Conservation (phyloP, 768 basidiomycete genomes). For the Rhizopogon salebrosus region DNA sequence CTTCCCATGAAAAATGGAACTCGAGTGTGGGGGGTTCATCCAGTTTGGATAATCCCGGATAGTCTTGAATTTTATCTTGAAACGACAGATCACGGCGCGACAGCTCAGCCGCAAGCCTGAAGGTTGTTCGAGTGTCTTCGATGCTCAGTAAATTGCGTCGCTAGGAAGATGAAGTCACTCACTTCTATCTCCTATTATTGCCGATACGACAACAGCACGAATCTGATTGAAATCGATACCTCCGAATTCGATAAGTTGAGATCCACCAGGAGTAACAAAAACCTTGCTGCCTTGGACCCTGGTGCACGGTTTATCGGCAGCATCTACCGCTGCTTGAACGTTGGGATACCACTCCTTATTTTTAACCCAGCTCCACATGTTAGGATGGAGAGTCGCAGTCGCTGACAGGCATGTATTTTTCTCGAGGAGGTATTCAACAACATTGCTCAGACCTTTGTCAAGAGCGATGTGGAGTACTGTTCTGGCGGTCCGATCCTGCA, state of each 20-base stretch:
- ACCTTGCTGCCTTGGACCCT: not conserved
- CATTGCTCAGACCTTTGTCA: not conserved
- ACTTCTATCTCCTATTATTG: not conserved
- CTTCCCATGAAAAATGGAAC: not conserved
- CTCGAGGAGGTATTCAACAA: not conserved
- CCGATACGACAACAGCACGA: not conserved
- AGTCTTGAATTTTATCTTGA: not conserved
- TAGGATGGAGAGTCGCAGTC: not conserved
- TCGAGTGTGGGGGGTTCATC: not conserved
- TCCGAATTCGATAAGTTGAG: not conserved
- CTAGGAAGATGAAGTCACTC: not conserved
- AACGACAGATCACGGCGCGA: not conserved
- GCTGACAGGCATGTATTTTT: not conserved
- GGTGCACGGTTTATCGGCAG: not conserved
- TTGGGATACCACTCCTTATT: not conserved
- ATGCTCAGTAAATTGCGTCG: not conserved
- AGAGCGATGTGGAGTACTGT: not conserved
- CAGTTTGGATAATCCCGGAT: too few relatives aligned
- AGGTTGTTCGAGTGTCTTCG: not conserved
- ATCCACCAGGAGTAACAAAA: not conserved
- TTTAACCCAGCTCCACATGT: not conserved
- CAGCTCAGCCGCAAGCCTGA: not conserved
- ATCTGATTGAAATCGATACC: not conserved
- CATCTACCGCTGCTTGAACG: too few relatives aligned
- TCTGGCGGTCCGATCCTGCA: not conserved